phyloP scores from a whole-genome alignment of 768 basidiomycete species.

The Phanerodontia chrysosporium region DNA sequence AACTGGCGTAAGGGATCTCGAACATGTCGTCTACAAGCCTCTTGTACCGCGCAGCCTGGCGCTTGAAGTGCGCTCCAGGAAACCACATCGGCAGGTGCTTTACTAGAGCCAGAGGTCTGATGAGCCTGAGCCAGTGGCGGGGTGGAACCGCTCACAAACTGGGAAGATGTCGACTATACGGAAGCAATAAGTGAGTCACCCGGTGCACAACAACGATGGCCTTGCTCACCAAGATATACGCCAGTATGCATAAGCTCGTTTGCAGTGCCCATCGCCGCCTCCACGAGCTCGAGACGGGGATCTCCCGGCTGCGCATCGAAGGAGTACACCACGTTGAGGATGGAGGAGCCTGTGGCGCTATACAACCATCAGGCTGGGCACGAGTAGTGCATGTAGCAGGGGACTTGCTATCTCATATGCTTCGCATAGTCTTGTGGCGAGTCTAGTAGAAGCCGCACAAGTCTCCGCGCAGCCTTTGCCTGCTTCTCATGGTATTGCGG shows the following conservation, averaged over 20 bases:
- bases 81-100: constrained; percentile 20
- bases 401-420: neutral
- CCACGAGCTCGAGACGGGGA: neutral
- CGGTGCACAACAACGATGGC: neutral
- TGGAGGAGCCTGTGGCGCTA: constrained; percentile 1
- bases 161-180: constrained; percentile 3
- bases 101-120: too few relatives aligned
- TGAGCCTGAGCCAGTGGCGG: constrained; percentile 51
- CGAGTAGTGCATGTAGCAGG: too few relatives aligned
- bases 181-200: neutral
- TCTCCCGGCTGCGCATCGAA: neutral
- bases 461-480: neutral
- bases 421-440: neutral
- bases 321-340: constrained; percentile 9
- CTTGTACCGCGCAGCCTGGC: constrained; percentile 8
- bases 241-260: neutral
- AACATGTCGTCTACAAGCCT: constrained; percentile 1
- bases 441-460: neutral
- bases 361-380: too few relatives aligned
- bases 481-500: neutral
- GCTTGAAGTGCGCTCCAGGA: too few relatives aligned
- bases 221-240: neutral
- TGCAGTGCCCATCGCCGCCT: neutral
- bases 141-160: neutral
- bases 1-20: constrained; percentile 11